Evolutionary conservation across 2,329 filamentous ascomycete genomes (phyloP), one percentile per base, ranked within the genome.

Genomic region (Paracamarosporium sp.): DNA sequence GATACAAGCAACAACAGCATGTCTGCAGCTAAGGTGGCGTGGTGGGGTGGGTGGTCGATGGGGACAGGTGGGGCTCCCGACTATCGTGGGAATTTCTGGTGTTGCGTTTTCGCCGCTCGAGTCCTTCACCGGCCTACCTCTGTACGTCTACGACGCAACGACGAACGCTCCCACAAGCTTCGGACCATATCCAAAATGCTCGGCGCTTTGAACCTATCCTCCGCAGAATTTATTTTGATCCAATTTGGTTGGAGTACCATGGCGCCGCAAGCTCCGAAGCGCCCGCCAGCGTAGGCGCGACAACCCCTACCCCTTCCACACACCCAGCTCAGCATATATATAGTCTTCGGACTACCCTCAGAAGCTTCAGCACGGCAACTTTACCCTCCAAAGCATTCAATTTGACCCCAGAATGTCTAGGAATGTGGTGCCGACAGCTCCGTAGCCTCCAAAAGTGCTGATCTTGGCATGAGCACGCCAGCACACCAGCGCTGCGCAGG

Each of bases 41-140:
- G 17, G 15, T n/a, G 48, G 20, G n/a, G 35, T 20, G n/a, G 36
- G 35, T 38, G 48, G 35, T 4, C 7, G 36, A 25, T 13, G 6
- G 25, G 25, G 43, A 35, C 5, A 41, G 36, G 48, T 13, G 35
- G 35, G 48, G 35, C 35, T 12, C 30, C n/a, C 33, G 17, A 38
- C 31, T 50, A 41, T 51, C 48, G 48, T 51, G 35, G 31, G 48
- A 31, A 43, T 41, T 9, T 51, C 43, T 51, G 48, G 48, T 51
- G 48, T 40, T 51, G 48, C 15, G 9, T 22, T 41, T 41, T 12
- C 36, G 25, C n/a, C 27, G 17, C 35, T 41, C 48, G 48, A 51
- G 35, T 43, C 48, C 35, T 27, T 51, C 35, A 51, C 27, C 9
- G 1, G 25, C 25, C 25, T 6, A 31, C 36, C 25, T 36, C 36